Base-by-base conservation (phyloP, 2,329 filamentous ascomycete genomes). In the Gaeumannomyces tritici region DNA sequence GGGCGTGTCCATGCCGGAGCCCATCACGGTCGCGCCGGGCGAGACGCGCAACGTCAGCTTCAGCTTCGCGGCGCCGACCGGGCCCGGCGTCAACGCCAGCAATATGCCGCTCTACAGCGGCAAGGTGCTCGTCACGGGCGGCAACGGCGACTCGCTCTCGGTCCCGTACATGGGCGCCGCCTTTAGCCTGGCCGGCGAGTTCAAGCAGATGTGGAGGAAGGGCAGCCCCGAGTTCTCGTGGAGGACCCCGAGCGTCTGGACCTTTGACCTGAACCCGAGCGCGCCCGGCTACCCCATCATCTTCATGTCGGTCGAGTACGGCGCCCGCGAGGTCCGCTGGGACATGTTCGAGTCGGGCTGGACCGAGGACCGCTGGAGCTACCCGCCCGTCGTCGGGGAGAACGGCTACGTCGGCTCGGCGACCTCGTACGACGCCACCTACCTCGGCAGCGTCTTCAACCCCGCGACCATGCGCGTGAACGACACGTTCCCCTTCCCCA, bases 261-360 rank as follows among this genome's bases (percentile, higher is more conserved):
- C 65, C 18, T 72, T 72, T 61, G 66, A 72, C 63, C 63, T 70
- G 1, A 66, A 63, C 57, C 63, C 60, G n/a, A 28, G 55, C 11
- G 64, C 56, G 11, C 71, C 70, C 21, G 69, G 70, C 31, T 73
- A 69, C 62, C 70, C 71, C 29, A 69, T 66, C 60, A 66, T 72
- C 4, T 68, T 68, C 54, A 64, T 64, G 1, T 62, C 64, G 8
- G 57, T 67, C 51, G 66, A 66, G 29, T 72, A 67, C 65, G 70
- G 69, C 13, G 64, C 64, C 13, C 67, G 67, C 35, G 63, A 71
- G 62, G 65, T 72, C 8, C 69, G 71, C 9, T 72, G 71, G 70
- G 70, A 73, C 63, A 64, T 72, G 18, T 70, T 66, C 15, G 66
- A 69, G 60, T 55, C 63, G 21, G 58, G 47, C n/a, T 71, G 67